Base-by-base conservation (phyloP, 2,329 filamentous ascomycete genomes). In the Microdochium trichocladiopsis region DNA sequence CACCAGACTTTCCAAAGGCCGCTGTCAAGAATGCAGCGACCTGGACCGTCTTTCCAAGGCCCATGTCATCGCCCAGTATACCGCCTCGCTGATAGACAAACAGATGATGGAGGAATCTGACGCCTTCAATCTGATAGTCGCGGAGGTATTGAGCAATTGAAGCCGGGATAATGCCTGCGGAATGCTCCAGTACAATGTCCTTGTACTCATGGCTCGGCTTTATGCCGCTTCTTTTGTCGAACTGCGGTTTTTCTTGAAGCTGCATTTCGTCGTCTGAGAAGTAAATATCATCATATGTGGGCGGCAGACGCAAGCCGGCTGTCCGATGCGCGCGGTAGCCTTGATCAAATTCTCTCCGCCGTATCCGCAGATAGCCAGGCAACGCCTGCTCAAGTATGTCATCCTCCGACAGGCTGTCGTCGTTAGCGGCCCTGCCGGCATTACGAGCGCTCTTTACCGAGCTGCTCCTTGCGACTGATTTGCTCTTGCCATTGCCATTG, bases 51-150 rank as follows among this genome's bases (percentile, higher is more conserved):
- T 99, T 99, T 1, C 94, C 94, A 28, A 99, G 70, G 21, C 94
- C 94, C 94, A 99, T 99, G 63, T 99, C 94, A 64, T 99, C 94
- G 2, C 93, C 92, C 0, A 99, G 77, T 22, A 99, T 88, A 2
- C 88, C 90, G 1, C 94, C 94, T 60, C 86, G 87, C 63, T 99
- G 94, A 58, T 90, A 93, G 3, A 96, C 87, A 64, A 97, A 97
- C 22, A 89, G 79, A 54, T 89, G 82, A 65, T 97, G 92, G 8
- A 99, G 75, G 61, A 96, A 97, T 28, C 81, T 78, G 14, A 87
- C 89, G 4, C 94, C 94, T 25, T 88, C 80, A 1, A 97, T 77
- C 66, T 99, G 94, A 62, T 99, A 99, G 57, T 92, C 88, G 54
- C 94, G 84, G 49, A 99, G 74, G 71, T 94, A 96, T 64, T 94